A percentile compares a stretch with the other conserved stretches of the same genome.
These are phyloP conservation scores for Coemansia sp. DNA, from an alignment of 371 early-diverging fungal species.

Conservation along the genomic window DNA sequence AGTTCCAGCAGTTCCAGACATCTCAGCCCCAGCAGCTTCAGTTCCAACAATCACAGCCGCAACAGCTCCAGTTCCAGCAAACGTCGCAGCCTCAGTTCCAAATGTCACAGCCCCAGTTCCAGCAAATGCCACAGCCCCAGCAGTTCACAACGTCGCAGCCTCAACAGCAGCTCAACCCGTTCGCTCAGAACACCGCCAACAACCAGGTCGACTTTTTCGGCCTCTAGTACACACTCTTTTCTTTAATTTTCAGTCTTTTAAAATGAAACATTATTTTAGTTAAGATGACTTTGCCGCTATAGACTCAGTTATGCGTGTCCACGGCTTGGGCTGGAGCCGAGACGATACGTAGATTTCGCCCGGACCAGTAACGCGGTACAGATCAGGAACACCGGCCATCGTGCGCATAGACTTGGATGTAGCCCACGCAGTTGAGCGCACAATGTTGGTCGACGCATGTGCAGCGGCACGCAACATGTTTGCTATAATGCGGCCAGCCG, in stretches of 20 bases:
- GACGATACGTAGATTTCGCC: conserved; percentile 47
- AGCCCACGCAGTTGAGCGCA: conserved; percentile 27
- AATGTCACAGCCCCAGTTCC: conserved; percentile 14
- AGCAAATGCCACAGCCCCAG: conserved; percentile 31
- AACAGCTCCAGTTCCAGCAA: conserved; percentile 29
- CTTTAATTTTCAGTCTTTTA: not conserved
- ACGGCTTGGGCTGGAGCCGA: conserved; percentile 43
- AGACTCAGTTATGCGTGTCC: conserved; percentile 30
- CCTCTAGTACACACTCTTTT: conserved; percentile 6
- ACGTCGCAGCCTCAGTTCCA: conserved; percentile 28
- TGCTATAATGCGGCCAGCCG: conserved; percentile 12
- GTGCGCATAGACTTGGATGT: conserved; percentile 28
- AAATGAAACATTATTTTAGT: not conserved
- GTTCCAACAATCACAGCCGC: conserved; percentile 25
- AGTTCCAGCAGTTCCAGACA: conserved; percentile 35
- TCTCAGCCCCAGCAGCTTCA: conserved; percentile 17
- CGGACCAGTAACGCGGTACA: conserved; percentile 41
- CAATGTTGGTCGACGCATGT: conserved; percentile 21
- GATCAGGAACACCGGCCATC: conserved; percentile 46
- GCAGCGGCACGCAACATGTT: not conserved
- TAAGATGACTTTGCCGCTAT: conserved; percentile 29
- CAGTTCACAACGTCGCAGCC: not conserved
- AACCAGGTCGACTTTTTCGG: conserved; percentile 44
- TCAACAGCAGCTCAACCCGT: conserved; percentile 48
- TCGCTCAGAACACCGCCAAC: conserved; percentile 19